phyloP scores from a whole-genome alignment of 768 basidiomycete genomes.

The Suillus alpinus region DNA sequence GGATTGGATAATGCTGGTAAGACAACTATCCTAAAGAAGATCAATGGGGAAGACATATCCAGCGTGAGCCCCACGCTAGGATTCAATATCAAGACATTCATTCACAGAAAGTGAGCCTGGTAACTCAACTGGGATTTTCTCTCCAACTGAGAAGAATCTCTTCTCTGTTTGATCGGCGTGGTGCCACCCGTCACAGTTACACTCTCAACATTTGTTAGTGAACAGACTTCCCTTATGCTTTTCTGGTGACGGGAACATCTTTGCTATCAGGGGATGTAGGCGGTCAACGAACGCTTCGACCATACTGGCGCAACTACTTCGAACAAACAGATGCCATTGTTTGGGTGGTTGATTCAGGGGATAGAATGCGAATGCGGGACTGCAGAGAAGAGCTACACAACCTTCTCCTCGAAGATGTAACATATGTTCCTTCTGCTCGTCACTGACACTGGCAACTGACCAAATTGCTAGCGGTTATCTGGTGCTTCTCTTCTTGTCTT shows the following conservation, averaged over 20 bases:
- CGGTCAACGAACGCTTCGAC: constrained; percentile 91
- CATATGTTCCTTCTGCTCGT: constrained; percentile 20
- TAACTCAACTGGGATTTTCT: constrained; percentile 19
- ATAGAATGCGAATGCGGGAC: constrained; percentile 85
- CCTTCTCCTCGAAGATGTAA: constrained; percentile 89
- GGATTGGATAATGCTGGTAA: constrained; percentile 99
- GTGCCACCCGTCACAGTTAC: constrained; percentile 27
- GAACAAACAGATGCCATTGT: constrained; percentile 98
- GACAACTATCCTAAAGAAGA: constrained; percentile 94
- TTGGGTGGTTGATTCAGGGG: constrained; percentile 98
- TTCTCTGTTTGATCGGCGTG: constrained; percentile 24
- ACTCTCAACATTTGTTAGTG: constrained; percentile 43
- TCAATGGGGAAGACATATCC: constrained; percentile 89
- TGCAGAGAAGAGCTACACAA: constrained; percentile 85
- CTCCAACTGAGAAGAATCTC: constrained; percentile 16
- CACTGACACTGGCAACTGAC: background rate
- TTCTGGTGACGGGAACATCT: constrained; percentile 62
- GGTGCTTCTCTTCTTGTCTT: constrained; percentile 96
- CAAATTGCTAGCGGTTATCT: constrained; percentile 65
- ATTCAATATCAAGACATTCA: constrained; percentile 98
- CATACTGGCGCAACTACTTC: constrained; percentile 99
- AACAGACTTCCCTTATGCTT: background rate
- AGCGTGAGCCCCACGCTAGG: constrained; percentile 91
- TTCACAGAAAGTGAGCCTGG: constrained; percentile 74
- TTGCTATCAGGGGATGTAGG: constrained; percentile 93